Evolutionary conservation across 2,329 filamentous ascomycete species (phyloP).

Genomic region (Metarhizium humberi): DNA sequence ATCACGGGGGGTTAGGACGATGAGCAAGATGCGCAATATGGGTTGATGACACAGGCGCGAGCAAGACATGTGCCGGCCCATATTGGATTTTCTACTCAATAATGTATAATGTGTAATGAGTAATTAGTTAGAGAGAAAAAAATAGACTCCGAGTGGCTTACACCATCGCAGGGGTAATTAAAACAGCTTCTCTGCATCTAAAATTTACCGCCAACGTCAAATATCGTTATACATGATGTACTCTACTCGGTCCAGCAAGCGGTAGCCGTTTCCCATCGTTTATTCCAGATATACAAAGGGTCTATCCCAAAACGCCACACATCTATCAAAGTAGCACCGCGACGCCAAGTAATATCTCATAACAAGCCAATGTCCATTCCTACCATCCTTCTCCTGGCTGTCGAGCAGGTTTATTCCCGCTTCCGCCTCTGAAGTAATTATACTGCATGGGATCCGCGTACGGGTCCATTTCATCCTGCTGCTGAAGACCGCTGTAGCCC

Average conservation of each 20-base stretch:
- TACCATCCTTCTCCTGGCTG: conserved; percentile 32
- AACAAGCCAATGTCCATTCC: not conserved
- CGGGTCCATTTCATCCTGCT: conserved; percentile 35
- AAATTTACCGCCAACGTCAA: not conserved
- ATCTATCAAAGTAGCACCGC: conserved; percentile 1
- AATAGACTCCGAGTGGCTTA: too few species aligned
- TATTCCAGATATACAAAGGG: not conserved
- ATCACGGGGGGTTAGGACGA: too few species aligned
- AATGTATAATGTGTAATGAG: too few species aligned
- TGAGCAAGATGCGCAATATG: too few species aligned
- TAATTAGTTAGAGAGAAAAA: too few species aligned
- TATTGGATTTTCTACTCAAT: too few species aligned
- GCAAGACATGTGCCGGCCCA: too few species aligned
- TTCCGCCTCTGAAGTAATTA: conserved; percentile 44
- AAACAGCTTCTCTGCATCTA: too few species aligned
- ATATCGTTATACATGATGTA: not conserved
- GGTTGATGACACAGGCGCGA: too few species aligned
- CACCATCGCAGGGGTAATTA: too few species aligned
- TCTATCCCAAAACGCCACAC: conserved; percentile 11
- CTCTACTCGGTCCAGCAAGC: not conserved
- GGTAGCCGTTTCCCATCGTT: not conserved
- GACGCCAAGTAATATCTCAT: not conserved
- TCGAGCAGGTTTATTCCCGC: conserved; percentile 11
- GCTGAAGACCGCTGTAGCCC: conserved; percentile 51
- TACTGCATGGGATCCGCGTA: conserved; percentile 39